Evolutionary conservation across 129 eudicot species (phyloP).

Genomic region (Artemisia tridentata): DNA sequence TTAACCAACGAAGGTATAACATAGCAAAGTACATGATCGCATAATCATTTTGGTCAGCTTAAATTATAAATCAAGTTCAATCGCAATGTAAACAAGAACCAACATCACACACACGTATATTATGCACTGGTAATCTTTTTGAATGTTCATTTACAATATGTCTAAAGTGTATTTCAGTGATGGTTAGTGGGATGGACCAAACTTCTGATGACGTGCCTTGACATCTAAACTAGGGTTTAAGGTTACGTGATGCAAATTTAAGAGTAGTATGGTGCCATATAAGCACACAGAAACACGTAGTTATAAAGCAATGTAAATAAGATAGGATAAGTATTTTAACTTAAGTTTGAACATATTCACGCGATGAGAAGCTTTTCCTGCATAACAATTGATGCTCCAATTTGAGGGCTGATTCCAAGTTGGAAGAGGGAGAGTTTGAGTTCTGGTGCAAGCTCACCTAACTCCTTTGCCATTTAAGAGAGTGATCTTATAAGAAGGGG

Average conservation of each 20-base stretch:
- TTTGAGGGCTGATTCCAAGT: constrained; percentile 97
- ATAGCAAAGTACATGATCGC: constrained; percentile 72
- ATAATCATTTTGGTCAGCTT: constrained; percentile 22
- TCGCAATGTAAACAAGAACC: constrained; percentile 1
- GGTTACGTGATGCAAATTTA: neutral
- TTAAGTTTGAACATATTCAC: neutral
- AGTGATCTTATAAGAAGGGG: neutral
- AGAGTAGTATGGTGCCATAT: constrained; percentile 3
- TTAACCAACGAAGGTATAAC: constrained; percentile 86
- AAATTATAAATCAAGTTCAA: constrained; percentile 15
- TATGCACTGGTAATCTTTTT: neutral
- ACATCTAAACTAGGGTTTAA: constrained; percentile 12
- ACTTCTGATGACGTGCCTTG: constrained; percentile 7
- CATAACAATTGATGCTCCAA: constrained; percentile 92
- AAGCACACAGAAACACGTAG: neutral
- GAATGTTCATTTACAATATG: neutral
- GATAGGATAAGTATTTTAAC: neutral
- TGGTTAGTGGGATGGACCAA: neutral
- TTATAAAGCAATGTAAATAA: neutral
- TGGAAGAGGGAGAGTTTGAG: constrained; percentile 94
- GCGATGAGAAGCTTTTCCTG: constrained; percentile 51
- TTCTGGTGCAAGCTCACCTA: constrained; percentile 80
- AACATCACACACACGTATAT: neutral
- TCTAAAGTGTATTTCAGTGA: constrained; percentile 2
- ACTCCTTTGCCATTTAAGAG: constrained; percentile 60